Conservation (phyloP, 352 stramenopile species). For the Pythium phragmitis region DNA sequence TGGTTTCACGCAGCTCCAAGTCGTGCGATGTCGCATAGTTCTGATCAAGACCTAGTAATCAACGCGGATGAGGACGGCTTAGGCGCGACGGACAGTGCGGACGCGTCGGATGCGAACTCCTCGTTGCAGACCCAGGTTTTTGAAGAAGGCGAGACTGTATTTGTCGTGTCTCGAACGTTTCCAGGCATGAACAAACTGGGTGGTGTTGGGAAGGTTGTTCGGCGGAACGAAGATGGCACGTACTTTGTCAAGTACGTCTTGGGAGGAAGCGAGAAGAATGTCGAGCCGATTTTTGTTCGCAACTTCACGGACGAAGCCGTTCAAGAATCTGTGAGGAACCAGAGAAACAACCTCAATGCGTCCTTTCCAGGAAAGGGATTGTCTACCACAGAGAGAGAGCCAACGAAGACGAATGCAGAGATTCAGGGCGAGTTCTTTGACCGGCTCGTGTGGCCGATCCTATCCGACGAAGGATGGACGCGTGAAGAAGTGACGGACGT, state of each 20-base stretch:
- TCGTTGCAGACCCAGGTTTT: slow-evolving; percentile 29
- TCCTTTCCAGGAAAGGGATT: slow-evolving; percentile 8
- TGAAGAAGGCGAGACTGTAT: slow-evolving; percentile 59
- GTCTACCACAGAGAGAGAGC: slow-evolving; percentile 13
- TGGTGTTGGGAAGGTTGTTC: slow-evolving; percentile 50
- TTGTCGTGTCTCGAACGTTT: slow-evolving; percentile 68
- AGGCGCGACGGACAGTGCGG: slow-evolving; percentile 7
- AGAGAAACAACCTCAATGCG: slow-evolving; percentile 14
- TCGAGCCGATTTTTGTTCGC: slow-evolving; percentile 58
- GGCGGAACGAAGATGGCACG: slow-evolving; percentile 58
- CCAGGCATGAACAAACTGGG: slow-evolving; percentile 82
- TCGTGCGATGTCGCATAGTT: neutral
- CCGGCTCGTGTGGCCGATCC: slow-evolving; percentile 73
- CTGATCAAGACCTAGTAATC: neutral
- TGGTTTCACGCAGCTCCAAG: slow-evolving; percentile 13
- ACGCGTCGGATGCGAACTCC: slow-evolving; percentile 1
- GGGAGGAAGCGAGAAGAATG: slow-evolving; percentile 68
- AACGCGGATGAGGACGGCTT: neutral
- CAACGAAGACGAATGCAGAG: slow-evolving; percentile 20
- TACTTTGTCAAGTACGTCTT: slow-evolving; percentile 88
- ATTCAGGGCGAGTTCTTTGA: slow-evolving; percentile 71
- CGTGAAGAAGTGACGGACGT: slow-evolving; percentile 41
- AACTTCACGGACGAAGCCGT: slow-evolving; percentile 71
- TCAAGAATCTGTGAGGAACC: slow-evolving; percentile 74
- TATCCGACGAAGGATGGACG: slow-evolving; percentile 72